Conservation (phyloP, 768 basidiomycete genomes). For the Lyophyllum semitale region DNA sequence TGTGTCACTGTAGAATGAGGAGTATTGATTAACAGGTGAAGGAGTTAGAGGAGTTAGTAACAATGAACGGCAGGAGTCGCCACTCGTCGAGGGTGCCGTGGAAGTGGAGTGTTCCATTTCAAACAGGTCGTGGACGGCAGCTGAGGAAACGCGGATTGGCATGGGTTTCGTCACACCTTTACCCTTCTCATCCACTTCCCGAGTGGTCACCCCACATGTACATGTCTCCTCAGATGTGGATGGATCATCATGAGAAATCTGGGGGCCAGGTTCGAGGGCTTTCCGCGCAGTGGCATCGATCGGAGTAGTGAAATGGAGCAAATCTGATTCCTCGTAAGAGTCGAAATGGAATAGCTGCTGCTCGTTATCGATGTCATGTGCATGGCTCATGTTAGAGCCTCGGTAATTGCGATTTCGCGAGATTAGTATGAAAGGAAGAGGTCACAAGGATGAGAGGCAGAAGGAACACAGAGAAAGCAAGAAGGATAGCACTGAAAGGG, state of each 20-base stretch:
- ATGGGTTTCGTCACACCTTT: slow-evolving; percentile 57
- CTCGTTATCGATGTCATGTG: slow-evolving; percentile 56
- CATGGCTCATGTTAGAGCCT: slow-evolving; percentile 30
- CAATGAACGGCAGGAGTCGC: slow-evolving; percentile 22
- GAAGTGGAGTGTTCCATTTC: slow-evolving; percentile 28
- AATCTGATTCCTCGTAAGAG: slow-evolving; percentile 36
- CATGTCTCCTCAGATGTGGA: slow-evolving; percentile 30
- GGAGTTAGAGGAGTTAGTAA: slow-evolving; percentile 28
- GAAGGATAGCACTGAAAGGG: slow-evolving; percentile 20
- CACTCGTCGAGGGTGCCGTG: slow-evolving; percentile 22
- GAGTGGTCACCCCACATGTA: slow-evolving; percentile 8
- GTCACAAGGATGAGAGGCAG: slow-evolving; percentile 5
- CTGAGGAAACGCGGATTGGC: slow-evolving; percentile 40
- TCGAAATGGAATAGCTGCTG: slow-evolving; percentile 54
- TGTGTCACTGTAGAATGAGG: slow-evolving; percentile 1
- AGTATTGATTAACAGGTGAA: slow-evolving; percentile 18
- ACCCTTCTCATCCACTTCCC: slow-evolving; percentile 44
- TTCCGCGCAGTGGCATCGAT: slow-evolving; percentile 9
- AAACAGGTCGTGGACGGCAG: slow-evolving; percentile 42
- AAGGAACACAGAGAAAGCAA: slow-evolving; percentile 7
- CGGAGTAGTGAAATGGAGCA: slow-evolving; percentile 6
- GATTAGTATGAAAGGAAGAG: neutral
- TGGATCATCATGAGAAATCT: slow-evolving; percentile 30
- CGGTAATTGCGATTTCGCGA: neutral
- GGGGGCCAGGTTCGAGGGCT: slow-evolving; percentile 7